Conservation (phyloP, 345 rosid species). For the Populus davidiana region DNA sequence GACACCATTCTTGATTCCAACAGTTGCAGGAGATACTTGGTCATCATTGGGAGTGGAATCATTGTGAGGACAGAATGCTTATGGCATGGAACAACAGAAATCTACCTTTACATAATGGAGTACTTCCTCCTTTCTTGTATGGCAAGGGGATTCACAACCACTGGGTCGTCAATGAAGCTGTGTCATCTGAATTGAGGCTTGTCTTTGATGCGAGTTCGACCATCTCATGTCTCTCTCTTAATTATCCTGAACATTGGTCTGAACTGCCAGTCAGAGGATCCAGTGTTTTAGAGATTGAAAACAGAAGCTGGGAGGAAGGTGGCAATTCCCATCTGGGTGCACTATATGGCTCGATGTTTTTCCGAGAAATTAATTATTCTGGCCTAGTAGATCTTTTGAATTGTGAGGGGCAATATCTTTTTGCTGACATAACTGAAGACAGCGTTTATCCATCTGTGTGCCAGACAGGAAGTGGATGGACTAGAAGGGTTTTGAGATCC, state of each 20-base stretch:
- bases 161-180: constrained; percentile 72
- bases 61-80: constrained; percentile 48
- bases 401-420: constrained; percentile 47
- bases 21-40: constrained; percentile 71
- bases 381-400: constrained; percentile 53
- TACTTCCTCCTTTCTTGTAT: constrained; percentile 78
- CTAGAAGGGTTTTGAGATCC: constrained; percentile 32
- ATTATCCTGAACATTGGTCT: constrained; percentile 25
- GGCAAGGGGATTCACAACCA: constrained; percentile 60
- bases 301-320: constrained; percentile 66
- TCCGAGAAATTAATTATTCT: constrained; percentile 38
- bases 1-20: constrained; percentile 30
- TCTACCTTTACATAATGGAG: constrained; percentile 60
- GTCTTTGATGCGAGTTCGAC: constrained; percentile 75
- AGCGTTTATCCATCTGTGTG: constrained; percentile 16
- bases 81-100: constrained; percentile 74
- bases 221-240: constrained; percentile 47
- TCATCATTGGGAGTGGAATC: constrained; percentile 32
- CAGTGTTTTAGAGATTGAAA: constrained; percentile 17
- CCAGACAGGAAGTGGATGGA: constrained; percentile 28
- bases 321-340: constrained; percentile 72
- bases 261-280: constrained; percentile 17
- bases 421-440: constrained; percentile 34
- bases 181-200: constrained; percentile 57
- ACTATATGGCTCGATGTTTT: constrained; percentile 59